Conservation (phyloP, 139 green algal species). For the Micractinium sp. region DNA sequence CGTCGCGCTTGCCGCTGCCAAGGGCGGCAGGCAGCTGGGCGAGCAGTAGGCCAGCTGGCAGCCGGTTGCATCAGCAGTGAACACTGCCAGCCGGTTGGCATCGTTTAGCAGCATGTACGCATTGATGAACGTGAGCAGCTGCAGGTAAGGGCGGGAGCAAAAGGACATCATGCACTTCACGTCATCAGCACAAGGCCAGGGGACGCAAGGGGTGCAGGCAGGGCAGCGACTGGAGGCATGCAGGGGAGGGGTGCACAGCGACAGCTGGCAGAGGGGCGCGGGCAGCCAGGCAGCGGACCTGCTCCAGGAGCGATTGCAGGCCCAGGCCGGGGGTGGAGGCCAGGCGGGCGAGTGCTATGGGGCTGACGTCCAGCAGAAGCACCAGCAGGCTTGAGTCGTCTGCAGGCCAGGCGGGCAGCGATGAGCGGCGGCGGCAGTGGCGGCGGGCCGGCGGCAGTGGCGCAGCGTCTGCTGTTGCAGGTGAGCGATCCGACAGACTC, state of each 20-base stretch:
- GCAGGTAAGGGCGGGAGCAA: background rate
- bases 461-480: background rate
- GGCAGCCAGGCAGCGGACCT: background rate
- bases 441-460: background rate
- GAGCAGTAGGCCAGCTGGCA: slow-evolving; percentile 36
- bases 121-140: slow-evolving; percentile 51
- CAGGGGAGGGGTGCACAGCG: background rate
- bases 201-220: too few relatives aligned
- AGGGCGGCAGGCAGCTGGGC: slow-evolving; percentile 9
- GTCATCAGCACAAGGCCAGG: background rate
- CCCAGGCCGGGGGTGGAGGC: slow-evolving; percentile 8
- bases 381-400: slow-evolving; percentile 36
- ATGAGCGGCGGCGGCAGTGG: background rate
- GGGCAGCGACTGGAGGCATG: too few relatives aligned
- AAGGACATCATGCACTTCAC: background rate
- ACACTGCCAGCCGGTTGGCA: slow-evolving; percentile 49
- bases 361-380: slow-evolving; percentile 37
- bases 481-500: background rate
- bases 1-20: background rate
- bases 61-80: slow-evolving; percentile 10
- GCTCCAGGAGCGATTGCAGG: slow-evolving; percentile 29
- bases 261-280: background rate
- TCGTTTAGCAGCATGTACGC: slow-evolving; percentile 50
- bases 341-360: background rate
- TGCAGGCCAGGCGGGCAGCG: background rate